Base-by-base conservation (phyloP, 2,329 filamentous ascomycete genomes). In the Coniella lustricola region DNA sequence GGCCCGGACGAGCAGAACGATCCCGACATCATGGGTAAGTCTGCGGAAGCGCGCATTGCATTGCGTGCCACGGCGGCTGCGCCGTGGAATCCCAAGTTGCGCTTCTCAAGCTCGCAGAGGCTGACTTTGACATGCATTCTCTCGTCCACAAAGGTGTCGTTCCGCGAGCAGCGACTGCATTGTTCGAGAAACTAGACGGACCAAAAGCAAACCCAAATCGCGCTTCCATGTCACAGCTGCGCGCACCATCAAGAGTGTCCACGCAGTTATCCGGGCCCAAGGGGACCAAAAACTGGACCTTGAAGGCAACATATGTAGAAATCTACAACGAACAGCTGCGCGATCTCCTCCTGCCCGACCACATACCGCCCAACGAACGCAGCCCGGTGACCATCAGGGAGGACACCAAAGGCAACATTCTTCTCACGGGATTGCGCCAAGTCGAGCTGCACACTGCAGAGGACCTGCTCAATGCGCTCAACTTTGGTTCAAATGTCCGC, bases 271-370 rank as follows among this genome's bases (percentile, higher is more conserved):
- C 63, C 1, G 46, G 68, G 21, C 59, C 70, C 3, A 75, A 74
- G 54, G 66, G 62, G 3, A 87, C 93, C 42, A 90, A 85, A 65
- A 86, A 77, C 54, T 98, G 93, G 93, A 85, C 88, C 45, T 72
- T 98, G 60, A 95, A 87, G 65, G 93, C 91, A 10, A 96, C 90
- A 1, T 96, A 96, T 62, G 87, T 96, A 54, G 80, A 97, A 73
- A 98, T 98, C 56, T 98, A 98, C 72, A 97, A 98, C 62, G 93
- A 98, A 67, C 87, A 94, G 62, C 74, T 97, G 25, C 84, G 93
- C 58, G 93, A 98, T 72, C 75, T 98, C 14, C 75, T 98, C 32
- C 70, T 95, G 4, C 81, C 89, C 1, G 91, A 96, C 39, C 68
- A 81, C 39, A 77, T 84, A 0, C 81, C 85, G 1, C 59, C 69